Evolutionary conservation across 2,329 filamentous ascomycete species (phyloP), one percentile per base, ranked within the genome.

Genomic region (Beauveria bassiana): DNA sequence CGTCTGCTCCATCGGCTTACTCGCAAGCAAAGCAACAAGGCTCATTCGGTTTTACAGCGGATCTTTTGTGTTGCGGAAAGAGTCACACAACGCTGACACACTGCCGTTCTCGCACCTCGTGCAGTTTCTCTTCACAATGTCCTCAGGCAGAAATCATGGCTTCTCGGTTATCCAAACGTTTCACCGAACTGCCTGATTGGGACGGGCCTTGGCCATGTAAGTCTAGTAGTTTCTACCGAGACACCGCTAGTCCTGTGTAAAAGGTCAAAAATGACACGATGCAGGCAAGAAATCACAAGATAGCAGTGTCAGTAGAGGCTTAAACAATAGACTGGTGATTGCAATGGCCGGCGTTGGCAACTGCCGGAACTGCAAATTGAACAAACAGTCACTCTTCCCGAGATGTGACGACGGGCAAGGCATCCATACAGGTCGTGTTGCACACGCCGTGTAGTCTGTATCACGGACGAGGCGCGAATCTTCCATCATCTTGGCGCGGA

Each of bases 361-460:
- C 47, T 60, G 58, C 58, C 58, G 58, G 46, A 26, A 38, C n/a
- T 53, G 49, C 26, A 45, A 54, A 43, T n/a, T 20, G 5, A 9
- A 20, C 3, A 31, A 51, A 42, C 31, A 51, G n/a, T 53, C 28
- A 43, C 47, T 24, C 47, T 45, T 52, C 40, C 38, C 26, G 42
- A 60, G 40, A 40, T 24, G 54, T 52, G 26, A 40, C 38, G 22
- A 22, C 14, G 38, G 58, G 12, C 58, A 53, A 60, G 49, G 58
- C 58, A 60, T 38, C 49, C 58, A 47, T 60, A 60, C 49, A 46
- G 6, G 49, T 54, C 58, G 58, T 42, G 58, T 54, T 14, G 31
- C 58, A 47, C 58, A 34, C 10, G 40, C 47, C n/a, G 49, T 46
- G 14, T 38, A 24, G 18, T 10, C 14, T 43, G 42, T 43, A 43